Conservation (phyloP, 306 rosid genomes). For the Vigna radiata region DNA sequence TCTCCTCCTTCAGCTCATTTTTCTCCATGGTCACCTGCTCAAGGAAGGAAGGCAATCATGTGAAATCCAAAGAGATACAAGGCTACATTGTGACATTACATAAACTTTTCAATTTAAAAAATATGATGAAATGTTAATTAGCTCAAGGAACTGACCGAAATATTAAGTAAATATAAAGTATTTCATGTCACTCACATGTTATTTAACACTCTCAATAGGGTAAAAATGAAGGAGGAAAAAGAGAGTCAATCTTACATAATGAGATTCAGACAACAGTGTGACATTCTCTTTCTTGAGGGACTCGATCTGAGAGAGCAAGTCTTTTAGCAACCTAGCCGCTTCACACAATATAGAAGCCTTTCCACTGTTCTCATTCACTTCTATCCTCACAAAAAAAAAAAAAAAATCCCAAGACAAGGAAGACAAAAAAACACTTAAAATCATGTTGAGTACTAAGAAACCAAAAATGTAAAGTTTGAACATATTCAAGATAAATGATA, state of each 20-base stretch:
- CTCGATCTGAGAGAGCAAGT: slow-evolving; percentile 69
- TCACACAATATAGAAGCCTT: slow-evolving; percentile 73
- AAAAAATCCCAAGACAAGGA: slow-evolving; percentile 23
- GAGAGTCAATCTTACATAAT: slow-evolving; percentile 62
- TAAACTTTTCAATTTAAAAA: slow-evolving; percentile 4
- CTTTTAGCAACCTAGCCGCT: slow-evolving; percentile 71
- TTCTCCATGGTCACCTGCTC: slow-evolving; percentile 78
- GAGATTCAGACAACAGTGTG: slow-evolving; percentile 72
- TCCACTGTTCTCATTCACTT: slow-evolving; percentile 68
- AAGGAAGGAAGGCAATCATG: slow-evolving; percentile 12
- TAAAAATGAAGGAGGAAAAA: slow-evolving; percentile 3
- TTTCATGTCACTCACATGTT: slow-evolving; percentile 18
- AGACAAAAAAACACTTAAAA: not conserved
- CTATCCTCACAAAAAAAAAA: slow-evolving; percentile 46
- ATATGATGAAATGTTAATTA: slow-evolving; percentile 23
- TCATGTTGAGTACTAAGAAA: slow-evolving; percentile 24
- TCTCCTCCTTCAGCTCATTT: slow-evolving; percentile 84
- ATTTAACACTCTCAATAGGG: slow-evolving; percentile 26
- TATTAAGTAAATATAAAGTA: slow-evolving; percentile 32
- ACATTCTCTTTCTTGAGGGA: slow-evolving; percentile 69
- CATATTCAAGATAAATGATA: slow-evolving; percentile 11
- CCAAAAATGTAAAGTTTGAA: slow-evolving; percentile 20
- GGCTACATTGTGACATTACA: not conserved
- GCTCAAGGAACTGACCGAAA: slow-evolving; percentile 26
- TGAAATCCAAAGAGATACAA: slow-evolving; percentile 11